Evolutionary conservation across 2,329 filamentous ascomycete species (phyloP), one percentile per base, ranked within the genome.

Genomic region (Magnaporthiopsis poae): DNA sequence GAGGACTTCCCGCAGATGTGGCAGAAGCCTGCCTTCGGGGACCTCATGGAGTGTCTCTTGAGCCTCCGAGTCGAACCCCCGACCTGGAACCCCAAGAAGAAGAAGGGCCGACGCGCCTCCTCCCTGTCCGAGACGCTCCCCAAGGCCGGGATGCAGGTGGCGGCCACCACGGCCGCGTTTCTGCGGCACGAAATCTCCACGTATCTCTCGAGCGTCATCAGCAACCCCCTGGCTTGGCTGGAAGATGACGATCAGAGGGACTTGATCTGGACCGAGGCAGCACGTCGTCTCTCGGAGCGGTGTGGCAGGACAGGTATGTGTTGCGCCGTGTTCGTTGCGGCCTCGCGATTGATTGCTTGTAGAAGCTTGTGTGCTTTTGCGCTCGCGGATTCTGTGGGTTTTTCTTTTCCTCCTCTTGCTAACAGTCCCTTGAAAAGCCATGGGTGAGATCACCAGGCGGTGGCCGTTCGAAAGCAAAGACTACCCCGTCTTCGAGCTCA

Each of bases 1-100:
- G 77, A 77, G 67, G 90, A 94, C 73, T 85, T 96, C 33, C 91
- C 92, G n/a, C 90, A 92, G 73, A 82, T 94, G 69, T 91, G 92
- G 83, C 85, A 89, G 72, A 89, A 86, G 73, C 93, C 93, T 8
- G 80, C 86, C 27, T 88, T 86, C 67, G 78, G 80, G 39, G 81
- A 83, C 5, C 82, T 97, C 62, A 77, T 91, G 64, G 77, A 81
- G 33, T 85, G 86, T 33, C 84, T 97, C n/a, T 78, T 84, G 46
- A 79, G 85, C 35, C 82, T 96, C 52, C 83, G 86, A 67, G 78
- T 89, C 52, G 82, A 86, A 66, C 90, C 90, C 29, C 85, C 85
- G 3, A 84, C 88, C 65, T 93, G 90, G 90, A 85, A 85, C 66
- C 76, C 80, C 65, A 75, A 75, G 68, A 77, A 56, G 68, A 77